Evolutionary conservation across 352 stramenopile genomes (phyloP).

Genomic region (Pythium phragmiticola): DNA sequence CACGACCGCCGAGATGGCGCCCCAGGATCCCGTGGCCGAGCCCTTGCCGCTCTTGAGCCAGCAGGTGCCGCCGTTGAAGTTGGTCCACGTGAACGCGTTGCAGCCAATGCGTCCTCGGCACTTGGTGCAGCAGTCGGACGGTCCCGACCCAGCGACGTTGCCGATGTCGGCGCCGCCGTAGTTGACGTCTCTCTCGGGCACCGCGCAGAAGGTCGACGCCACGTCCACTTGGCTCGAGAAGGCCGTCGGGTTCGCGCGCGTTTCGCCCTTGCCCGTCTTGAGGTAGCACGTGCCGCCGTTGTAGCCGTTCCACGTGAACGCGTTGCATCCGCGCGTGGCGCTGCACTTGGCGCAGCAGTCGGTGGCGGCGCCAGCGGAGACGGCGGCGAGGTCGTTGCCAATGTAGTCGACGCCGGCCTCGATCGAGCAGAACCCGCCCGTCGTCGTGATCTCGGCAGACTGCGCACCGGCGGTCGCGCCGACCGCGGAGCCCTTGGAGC

Average conservation of each 20-base stretch:
- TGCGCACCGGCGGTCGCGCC: not conserved
- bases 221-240: conserved; percentile 15
- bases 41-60: conserved; percentile 19
- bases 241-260: conserved; percentile 3
- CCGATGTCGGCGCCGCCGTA: conserved; percentile 22
- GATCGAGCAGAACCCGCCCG: conserved; percentile 6
- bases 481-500: not conserved
- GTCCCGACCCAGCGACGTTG: not conserved
- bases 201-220: not conserved
- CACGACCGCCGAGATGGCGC: conserved; percentile 16
- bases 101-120: conserved; percentile 16
- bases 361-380: not conserved
- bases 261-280: conserved; percentile 10
- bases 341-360: conserved; percentile 19
- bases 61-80: conserved; percentile 25
- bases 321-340: conserved; percentile 13
- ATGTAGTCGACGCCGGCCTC: conserved; percentile 29
- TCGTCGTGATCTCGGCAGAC: not conserved
- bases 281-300: conserved; percentile 27
- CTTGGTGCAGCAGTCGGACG: conserved; percentile 15
- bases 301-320: conserved; percentile 22
- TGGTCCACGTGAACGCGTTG: conserved; percentile 21
- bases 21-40: conserved; percentile 1
- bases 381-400: conserved; percentile 23
- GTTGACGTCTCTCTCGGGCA: not conserved